phyloP scores from a whole-genome alignment of 441 rosid genomes.

The Arabidopsis hybrid region DNA sequence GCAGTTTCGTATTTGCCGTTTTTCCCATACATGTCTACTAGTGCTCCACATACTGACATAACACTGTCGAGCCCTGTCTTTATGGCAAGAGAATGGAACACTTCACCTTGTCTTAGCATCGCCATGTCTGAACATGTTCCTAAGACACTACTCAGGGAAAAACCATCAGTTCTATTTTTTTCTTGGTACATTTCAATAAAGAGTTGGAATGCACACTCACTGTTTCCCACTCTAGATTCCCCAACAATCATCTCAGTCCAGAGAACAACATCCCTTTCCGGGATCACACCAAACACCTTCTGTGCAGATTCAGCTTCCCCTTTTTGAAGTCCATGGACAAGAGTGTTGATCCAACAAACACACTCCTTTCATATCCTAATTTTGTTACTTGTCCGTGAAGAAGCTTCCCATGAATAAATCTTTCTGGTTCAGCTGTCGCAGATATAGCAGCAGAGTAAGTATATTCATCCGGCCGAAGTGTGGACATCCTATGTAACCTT shows the following conservation, averaged over 20 bases:
- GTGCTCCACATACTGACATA: conserved; percentile 74
- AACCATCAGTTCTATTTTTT: conserved; percentile 66
- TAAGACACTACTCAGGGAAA: conserved; percentile 76
- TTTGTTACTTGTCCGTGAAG: conserved; percentile 71
- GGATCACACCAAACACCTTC: conserved; percentile 53
- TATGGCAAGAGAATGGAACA: conserved; percentile 67
- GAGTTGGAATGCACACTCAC: conserved; percentile 57
- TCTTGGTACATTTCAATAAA: conserved; percentile 63
- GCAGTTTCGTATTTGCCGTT: conserved; percentile 67
- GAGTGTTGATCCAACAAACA: conserved; percentile 74
- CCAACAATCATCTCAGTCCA: conserved; percentile 96
- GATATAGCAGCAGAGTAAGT: conserved; percentile 78
- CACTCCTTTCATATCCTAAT: conserved; percentile 61
- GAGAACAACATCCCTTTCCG: conserved; percentile 71
- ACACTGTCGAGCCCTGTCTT: conserved; percentile 64
- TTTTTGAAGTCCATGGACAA: conserved; percentile 79
- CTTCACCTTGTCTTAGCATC: conserved; percentile 73
- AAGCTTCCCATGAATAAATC: conserved; percentile 59
- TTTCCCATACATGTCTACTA: conserved; percentile 87
- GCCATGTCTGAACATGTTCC: conserved; percentile 87
- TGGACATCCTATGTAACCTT: conserved; percentile 49
- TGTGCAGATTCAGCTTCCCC: conserved; percentile 60
- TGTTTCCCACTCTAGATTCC: conserved; percentile 71
- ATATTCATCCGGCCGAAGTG: conserved; percentile 73
- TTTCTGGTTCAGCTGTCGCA: conserved; percentile 52